Conservation (phyloP, 257 asterid genomes). For the Echites panduratus region DNA sequence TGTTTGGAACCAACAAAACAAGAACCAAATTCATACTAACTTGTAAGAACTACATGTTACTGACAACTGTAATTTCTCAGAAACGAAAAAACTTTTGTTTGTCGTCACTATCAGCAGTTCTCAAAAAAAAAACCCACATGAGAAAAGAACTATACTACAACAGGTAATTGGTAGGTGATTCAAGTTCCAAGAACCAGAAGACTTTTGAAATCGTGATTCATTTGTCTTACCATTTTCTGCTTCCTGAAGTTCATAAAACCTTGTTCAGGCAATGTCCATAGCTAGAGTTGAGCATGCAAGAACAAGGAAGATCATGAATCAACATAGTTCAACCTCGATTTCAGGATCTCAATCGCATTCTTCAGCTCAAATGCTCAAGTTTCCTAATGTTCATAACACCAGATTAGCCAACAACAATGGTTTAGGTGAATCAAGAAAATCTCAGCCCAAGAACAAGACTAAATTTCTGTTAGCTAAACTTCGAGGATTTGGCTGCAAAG, state of each 20-base stretch:
- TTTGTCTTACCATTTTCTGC: not conserved
- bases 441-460: slow-evolving; percentile 24
- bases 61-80: slow-evolving; percentile 11
- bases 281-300: slow-evolving; percentile 8
- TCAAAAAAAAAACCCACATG: not conserved
- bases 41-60: not conserved
- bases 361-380: not conserved
- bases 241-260: not conserved
- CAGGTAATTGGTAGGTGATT: not conserved
- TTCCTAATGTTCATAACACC: slow-evolving; percentile 1
- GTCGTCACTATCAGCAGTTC: not conserved
- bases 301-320: slow-evolving; percentile 7
- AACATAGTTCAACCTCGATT: too few species aligned
- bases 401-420: slow-evolving; percentile 5
- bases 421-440: slow-evolving; percentile 24
- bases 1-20: slow-evolving; percentile 15
- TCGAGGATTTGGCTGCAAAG: slow-evolving; percentile 47
- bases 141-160: not conserved
- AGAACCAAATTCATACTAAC: not conserved
- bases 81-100: slow-evolving; percentile 2
- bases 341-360: not conserved
- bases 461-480: slow-evolving; percentile 25
- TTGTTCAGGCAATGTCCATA: slow-evolving; percentile 4
- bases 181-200: slow-evolving; percentile 6
- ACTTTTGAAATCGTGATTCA: not conserved